Evolutionary conservation across 176 grass and related monocot species (phyloP).

Genomic region (Alopecurus myosuroides): DNA sequence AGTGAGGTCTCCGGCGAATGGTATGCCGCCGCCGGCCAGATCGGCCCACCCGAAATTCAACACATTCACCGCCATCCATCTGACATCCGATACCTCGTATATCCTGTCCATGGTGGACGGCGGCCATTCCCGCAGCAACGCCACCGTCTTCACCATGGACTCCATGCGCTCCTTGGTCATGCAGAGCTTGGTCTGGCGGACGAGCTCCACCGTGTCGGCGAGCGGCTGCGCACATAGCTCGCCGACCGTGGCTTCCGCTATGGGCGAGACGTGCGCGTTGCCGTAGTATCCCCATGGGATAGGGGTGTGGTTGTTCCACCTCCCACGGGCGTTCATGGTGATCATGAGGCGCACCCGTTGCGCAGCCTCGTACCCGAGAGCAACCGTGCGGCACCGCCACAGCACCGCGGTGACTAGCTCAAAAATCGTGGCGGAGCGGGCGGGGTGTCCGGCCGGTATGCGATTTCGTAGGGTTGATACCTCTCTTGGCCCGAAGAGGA

Average conservation of each 20-base stretch:
- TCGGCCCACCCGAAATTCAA: slow-evolving; percentile 28
- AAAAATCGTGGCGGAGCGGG: slow-evolving; percentile 4
- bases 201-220: slow-evolving; percentile 12
- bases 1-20: slow-evolving; percentile 9
- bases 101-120: slow-evolving; percentile 2
- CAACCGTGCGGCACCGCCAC: slow-evolving; percentile 34
- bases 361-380: neutral
- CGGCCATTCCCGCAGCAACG: neutral
- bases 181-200: slow-evolving; percentile 19
- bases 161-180: slow-evolving; percentile 22
- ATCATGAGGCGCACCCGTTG: slow-evolving; percentile 21
- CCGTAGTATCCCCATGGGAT: slow-evolving; percentile 33
- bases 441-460: neutral
- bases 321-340: slow-evolving; percentile 36
- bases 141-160: slow-evolving; percentile 1
- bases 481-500: slow-evolving; percentile 36
- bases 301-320: slow-evolving; percentile 18
- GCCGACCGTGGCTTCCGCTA: neutral
- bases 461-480: neutral
- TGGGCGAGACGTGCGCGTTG: slow-evolving; percentile 33
- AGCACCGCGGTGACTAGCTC: slow-evolving; percentile 28
- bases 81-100: slow-evolving; percentile 35
- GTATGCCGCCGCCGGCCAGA: slow-evolving; percentile 29
- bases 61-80: neutral
- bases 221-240: slow-evolving; percentile 26